Evolutionary conservation across 768 basidiomycete species (phyloP).

Genomic region (Trametes maxima): DNA sequence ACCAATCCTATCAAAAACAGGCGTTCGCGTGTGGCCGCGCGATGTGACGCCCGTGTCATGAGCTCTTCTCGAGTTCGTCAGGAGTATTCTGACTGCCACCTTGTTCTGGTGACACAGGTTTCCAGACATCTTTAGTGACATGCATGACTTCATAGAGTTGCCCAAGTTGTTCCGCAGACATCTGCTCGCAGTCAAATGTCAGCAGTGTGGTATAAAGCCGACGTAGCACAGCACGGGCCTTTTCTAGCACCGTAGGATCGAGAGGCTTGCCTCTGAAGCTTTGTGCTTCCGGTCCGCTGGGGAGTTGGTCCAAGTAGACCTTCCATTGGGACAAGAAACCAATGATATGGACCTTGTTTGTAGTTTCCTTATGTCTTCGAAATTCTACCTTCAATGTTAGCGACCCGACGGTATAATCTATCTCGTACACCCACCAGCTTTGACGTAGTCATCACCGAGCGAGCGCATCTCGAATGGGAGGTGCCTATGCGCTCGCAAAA

Average conservation of each 20-base stretch:
- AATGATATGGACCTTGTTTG: slow-evolving; percentile 90
- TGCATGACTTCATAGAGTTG: slow-evolving; percentile 96
- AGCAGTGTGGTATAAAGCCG: not conserved
- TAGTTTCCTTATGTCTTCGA: slow-evolving; percentile 72
- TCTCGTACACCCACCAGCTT: slow-evolving; percentile 55
- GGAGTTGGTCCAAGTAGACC: slow-evolving; percentile 78
- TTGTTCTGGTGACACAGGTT: slow-evolving; percentile 39
- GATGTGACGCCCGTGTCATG: not conserved
- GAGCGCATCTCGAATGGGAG: slow-evolving; percentile 80
- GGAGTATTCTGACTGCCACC: not conserved
- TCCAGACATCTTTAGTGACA: slow-evolving; percentile 88
- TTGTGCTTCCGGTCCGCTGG: slow-evolving; percentile 45
- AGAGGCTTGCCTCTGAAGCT: slow-evolving; percentile 66
- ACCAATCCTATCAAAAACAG: not conserved
- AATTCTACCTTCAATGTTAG: slow-evolving; percentile 64
- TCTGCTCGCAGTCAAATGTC: slow-evolving; percentile 44
- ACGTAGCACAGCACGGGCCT: slow-evolving; percentile 40
- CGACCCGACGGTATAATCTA: not conserved
- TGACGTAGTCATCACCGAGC: slow-evolving; percentile 85
- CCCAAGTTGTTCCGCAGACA: slow-evolving; percentile 88
- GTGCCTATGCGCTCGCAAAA: slow-evolving; percentile 76
- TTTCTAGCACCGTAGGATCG: slow-evolving; percentile 73
- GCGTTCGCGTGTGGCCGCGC: too few relatives aligned
- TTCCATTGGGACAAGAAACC: slow-evolving; percentile 98
- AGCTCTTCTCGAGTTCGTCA: not conserved